These are phyloP conservation scores for Dacryopinax primogenitus DNA, from an alignment of 768 basidiomycete genomes.

Conservation along the genomic window DNA sequence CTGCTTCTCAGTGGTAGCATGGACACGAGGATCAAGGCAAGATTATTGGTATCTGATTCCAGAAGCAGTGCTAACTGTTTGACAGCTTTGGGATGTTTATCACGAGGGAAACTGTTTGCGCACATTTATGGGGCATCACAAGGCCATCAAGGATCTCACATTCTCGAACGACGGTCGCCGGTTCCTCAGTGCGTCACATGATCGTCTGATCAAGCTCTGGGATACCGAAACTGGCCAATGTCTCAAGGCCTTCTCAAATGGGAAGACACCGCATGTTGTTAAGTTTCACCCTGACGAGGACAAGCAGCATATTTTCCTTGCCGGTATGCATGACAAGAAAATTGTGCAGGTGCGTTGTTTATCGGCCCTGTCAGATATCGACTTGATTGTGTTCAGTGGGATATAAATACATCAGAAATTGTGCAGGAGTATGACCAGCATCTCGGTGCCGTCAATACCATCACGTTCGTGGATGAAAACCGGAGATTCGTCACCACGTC, in stretches of 20 bases:
- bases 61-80: slow-evolving; percentile 9
- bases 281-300: slow-evolving; percentile 93
- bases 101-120: slow-evolving; percentile 91
- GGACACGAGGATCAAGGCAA: slow-evolving; percentile 94
- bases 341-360: slow-evolving; percentile 70
- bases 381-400: slow-evolving; percentile 41
- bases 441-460: slow-evolving; percentile 94
- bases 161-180: slow-evolving; percentile 86
- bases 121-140: slow-evolving; percentile 93
- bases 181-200: slow-evolving; percentile 88
- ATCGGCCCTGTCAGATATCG: background rate
- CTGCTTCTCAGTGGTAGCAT: slow-evolving; percentile 86
- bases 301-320: slow-evolving; percentile 90
- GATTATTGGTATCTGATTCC: background rate
- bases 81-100: slow-evolving; percentile 96
- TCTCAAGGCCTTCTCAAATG: slow-evolving; percentile 90
- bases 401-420: slow-evolving; percentile 88
- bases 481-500: slow-evolving; percentile 95
- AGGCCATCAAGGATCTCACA: slow-evolving; percentile 90
- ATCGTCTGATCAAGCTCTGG: slow-evolving; percentile 97
- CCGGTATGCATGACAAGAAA: slow-evolving; percentile 99
- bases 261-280: slow-evolving; percentile 92
- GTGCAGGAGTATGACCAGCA: slow-evolving; percentile 98
- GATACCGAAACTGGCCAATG: slow-evolving; percentile 99
- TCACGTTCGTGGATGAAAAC: slow-evolving; percentile 98